Base-by-base conservation (phyloP, 2,329 filamentous ascomycete species). In the Alternaria gansuensis region DNA sequence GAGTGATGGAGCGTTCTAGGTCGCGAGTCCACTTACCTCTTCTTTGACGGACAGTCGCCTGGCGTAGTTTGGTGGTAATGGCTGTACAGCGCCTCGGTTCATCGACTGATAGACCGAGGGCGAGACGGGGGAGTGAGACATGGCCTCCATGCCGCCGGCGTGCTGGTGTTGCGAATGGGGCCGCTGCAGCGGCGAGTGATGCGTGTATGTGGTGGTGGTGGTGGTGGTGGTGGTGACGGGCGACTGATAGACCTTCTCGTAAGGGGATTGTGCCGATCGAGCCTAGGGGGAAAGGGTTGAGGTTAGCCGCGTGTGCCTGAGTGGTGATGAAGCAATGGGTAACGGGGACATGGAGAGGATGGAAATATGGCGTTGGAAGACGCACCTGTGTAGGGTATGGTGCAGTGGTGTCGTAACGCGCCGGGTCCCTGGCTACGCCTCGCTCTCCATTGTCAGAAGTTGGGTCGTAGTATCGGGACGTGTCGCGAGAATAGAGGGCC, bases 391-490 rank as follows among this genome's bases (percentile, higher is more conserved):
- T 23, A 37, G 73, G 66, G 55, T 75, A 75, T 55, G 73, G 71
- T 49, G 50, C 24, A 41, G 23, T 48, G 44, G 21, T 60, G 45
- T 77, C 71, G 67, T 73, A 76, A 46, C 74, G 72, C 67, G 73
- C 64, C 41, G 69, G 64, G 57, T 65, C 58, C 40, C 75, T 72
- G 37, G 55, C 70, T 74, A 75, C 33, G 60, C 61, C 41, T 62
- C 71, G 69, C 57, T 74, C 67, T 64, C 79, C 78, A 68, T 79
- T 77, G 66, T 82, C 81, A 57, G 78, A 78, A 40, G 79, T 81
- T 7, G 81, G 82, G 68, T 83, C 82, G 75, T 83, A 83, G 75
- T 82, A 83, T 68, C 77, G 78, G 53, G 79, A 78, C 17, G 74
- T 73, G 62, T 79, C 78, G 70, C 79, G 78, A 53, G 68, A 52